phyloP scores from a whole-genome alignment of 108 stramenopile species.

The Schizochytrium sp. region DNA sequence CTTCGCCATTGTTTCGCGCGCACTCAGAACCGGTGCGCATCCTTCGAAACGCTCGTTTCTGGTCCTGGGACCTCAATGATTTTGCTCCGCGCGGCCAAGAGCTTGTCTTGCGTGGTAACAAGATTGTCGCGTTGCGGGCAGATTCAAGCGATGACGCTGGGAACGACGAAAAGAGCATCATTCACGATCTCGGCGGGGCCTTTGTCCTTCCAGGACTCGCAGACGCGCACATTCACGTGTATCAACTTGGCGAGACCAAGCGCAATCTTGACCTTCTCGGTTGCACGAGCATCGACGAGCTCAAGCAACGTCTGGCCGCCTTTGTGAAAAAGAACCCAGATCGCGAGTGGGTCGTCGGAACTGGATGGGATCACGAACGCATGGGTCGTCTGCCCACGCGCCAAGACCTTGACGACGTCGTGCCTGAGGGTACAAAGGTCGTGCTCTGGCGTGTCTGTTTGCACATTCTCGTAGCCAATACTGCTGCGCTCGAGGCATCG shows the following conservation, averaged over 20 bases:
- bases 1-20: too few relatives aligned
- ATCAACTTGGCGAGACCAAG: background rate
- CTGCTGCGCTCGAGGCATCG: background rate
- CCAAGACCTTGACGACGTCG: background rate
- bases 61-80: background rate
- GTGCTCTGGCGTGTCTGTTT: slow-evolving; percentile 9
- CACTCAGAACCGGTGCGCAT: background rate
- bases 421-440: background rate
- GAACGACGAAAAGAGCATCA: background rate
- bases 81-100: background rate
- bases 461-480: background rate
- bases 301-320: background rate
- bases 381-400: background rate
- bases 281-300: background rate
- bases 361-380: background rate
- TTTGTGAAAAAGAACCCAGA: background rate
- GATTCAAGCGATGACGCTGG: background rate
- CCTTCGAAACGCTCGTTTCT: background rate
- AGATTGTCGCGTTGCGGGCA: background rate
- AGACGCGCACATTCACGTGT: background rate
- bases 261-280: background rate
- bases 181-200: background rate
- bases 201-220: background rate
- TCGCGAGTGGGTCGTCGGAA: background rate
- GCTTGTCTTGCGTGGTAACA: background rate